These are phyloP conservation scores for Boletellus emodensis DNA, from an alignment of 768 basidiomycete genomes.

Conservation along the genomic window DNA sequence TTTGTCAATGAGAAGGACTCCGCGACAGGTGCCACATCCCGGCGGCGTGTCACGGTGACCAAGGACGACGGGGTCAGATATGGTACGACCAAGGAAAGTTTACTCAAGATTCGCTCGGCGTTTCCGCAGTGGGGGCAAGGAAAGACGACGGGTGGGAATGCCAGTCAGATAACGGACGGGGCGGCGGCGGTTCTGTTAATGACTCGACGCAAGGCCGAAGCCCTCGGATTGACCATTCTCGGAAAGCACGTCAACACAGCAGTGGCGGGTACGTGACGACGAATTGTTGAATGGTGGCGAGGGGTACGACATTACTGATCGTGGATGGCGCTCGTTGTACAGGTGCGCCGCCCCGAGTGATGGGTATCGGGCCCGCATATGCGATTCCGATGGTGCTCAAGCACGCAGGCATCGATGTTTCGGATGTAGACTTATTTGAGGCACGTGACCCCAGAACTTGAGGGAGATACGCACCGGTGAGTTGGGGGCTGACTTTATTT, in stretches of 20 bases:
- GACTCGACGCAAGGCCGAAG: constrained; percentile 75
- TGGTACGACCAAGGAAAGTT: constrained; percentile 63
- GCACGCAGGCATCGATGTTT: constrained; percentile 57
- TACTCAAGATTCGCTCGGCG: constrained; percentile 64
- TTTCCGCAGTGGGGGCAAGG: constrained; percentile 80
- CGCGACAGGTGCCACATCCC: constrained; percentile 42
- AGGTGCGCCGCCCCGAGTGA: constrained; percentile 77
- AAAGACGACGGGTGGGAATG: constrained; percentile 81
- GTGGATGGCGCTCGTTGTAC: background rate
- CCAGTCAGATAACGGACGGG: constrained; percentile 82
- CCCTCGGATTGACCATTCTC: constrained; percentile 66
- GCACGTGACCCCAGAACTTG: constrained; percentile 30
- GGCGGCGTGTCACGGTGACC: constrained; percentile 49
- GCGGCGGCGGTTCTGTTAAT: constrained; percentile 80
- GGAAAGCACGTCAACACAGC: constrained; percentile 75
- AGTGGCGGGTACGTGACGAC: constrained; percentile 49
- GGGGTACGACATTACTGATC: background rate
- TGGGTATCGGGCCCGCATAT: constrained; percentile 82
- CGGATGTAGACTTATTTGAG: constrained; percentile 80
- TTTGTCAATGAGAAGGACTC: constrained; percentile 59
- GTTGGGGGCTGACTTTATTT: background rate
- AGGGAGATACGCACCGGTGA: background rate
- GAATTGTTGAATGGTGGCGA: background rate
- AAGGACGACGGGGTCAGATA: constrained; percentile 78
- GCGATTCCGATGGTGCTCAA: constrained; percentile 80